Percentiles rank a stretch among this genome's conserved stretches.
phyloP scores from a whole-genome alignment of 176 grass and related monocot species.

The Raddia guianensis region DNA sequence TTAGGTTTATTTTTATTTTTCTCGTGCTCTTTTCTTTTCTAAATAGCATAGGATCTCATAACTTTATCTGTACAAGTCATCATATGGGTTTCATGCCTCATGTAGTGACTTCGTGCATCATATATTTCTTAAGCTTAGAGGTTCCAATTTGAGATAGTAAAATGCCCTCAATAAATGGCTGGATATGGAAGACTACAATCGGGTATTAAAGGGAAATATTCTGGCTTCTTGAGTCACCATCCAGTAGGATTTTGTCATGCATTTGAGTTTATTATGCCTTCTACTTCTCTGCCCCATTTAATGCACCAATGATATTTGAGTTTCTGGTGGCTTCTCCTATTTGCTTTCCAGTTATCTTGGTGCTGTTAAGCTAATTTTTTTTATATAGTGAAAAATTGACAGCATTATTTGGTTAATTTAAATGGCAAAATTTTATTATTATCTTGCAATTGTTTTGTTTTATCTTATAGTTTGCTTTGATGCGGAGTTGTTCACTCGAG shows the following conservation, averaged over 20 bases:
- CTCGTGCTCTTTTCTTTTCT: neutral
- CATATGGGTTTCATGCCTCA: conserved; percentile 17
- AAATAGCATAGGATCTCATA: conserved; percentile 12
- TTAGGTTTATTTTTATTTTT: too few relatives aligned
- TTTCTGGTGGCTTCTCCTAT: neutral
- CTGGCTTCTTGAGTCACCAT: conserved; percentile 13
- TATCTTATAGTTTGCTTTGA: neutral
- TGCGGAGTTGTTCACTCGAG: too few relatives aligned
- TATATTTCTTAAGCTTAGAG: conserved; percentile 6
- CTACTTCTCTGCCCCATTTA: neutral
- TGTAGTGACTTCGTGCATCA: neutral
- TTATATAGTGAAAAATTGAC: conserved; percentile 12
- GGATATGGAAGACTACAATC: neutral
- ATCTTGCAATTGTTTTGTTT: neutral
- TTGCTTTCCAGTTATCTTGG: conserved; percentile 1
- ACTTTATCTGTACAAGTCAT: conserved; percentile 26
- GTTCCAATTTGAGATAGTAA: conserved; percentile 28
- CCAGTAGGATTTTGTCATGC: conserved; percentile 27
- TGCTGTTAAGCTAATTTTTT: conserved; percentile 34
- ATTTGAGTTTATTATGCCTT: conserved; percentile 6
- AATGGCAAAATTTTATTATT: conserved; percentile 2
- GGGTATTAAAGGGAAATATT: conserved; percentile 26
- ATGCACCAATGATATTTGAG: conserved; percentile 13
- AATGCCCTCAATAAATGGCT: conserved; percentile 13
- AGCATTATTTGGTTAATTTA: conserved; percentile 25